Base-by-base conservation (phyloP, 768 basidiomycete species). In the Naganishia randhawae region DNA sequence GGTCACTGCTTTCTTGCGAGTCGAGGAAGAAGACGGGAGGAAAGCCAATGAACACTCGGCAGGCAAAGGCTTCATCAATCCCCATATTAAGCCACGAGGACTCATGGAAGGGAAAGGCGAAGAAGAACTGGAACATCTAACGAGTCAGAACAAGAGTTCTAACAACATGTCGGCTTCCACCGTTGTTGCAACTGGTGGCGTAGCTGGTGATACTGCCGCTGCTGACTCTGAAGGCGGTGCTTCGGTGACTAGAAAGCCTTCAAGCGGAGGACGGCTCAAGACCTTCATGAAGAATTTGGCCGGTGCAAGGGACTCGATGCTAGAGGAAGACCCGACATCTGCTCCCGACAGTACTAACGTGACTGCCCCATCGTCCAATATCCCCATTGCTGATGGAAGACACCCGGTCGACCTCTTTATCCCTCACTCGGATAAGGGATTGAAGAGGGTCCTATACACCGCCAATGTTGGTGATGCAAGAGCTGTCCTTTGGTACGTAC, bases 391-490 rank as follows among this genome's bases (percentile, higher is more conserved):
- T 82, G 83, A 85, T 83, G 74, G 74, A 81, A 71, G 84, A 81
- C 75, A 82, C 80, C 19, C 82, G 82, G 67, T 81, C 80, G 57
- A 85, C 81, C 76, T 85, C 84, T 68, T 81, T 57, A 77, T 83
- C 85, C 75, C 84, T 81, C 75, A 85, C 83, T 73, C 87, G 84
- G 65, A 74, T 27, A 69, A 71, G 53, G 71, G 72, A 29, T 77
- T 87, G 25, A 85, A 87, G 67, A 87, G 91, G 32, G 90, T 96
- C 51, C 82, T 99, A 41, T 99, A 98, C 78, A 89, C 88, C 63
- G 96, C 96, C 48, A 99, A 99, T 77, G 96, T 91, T 0, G 96
- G 96, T 10, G 96, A 99, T 76, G 96, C 96, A 7, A 83, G 96
- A 27, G 94, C 89, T 5, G 96, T 99, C 13, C 84, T 99, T 19